These are phyloP conservation scores for Diplodia corticola DNA, from an alignment of 2,329 filamentous ascomycete species.

Conservation along the genomic window DNA sequence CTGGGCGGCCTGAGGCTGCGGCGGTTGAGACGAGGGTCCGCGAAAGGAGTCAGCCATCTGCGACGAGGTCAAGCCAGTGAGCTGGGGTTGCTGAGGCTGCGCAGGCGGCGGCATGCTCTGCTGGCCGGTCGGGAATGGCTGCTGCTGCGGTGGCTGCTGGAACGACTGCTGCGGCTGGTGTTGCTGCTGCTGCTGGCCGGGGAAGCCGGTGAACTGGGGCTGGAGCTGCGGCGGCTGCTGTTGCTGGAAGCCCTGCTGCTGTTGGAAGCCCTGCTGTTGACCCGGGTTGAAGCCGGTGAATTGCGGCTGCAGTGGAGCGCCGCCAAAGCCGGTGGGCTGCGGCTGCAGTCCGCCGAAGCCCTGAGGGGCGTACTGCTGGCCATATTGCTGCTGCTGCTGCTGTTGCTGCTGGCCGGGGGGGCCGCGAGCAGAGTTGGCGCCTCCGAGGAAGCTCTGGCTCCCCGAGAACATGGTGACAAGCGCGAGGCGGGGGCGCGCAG, in stretches of 20 bases:
- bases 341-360: slow-evolving; percentile 48
- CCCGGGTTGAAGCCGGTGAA: slow-evolving; percentile 55
- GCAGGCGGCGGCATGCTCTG: slow-evolving; percentile 51
- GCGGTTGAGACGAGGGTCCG: slow-evolving; percentile 32
- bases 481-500: slow-evolving; percentile 3
- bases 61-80: slow-evolving; percentile 61
- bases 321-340: slow-evolving; percentile 57
- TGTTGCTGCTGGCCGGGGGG: slow-evolving; percentile 48
- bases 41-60: slow-evolving; percentile 67
- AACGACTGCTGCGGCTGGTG: slow-evolving; percentile 38
- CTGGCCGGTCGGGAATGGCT: slow-evolving; percentile 43
- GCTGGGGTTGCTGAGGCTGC: slow-evolving; percentile 53
- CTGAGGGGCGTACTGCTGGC: slow-evolving; percentile 52
- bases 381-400: slow-evolving; percentile 52
- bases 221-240: slow-evolving; percentile 38
- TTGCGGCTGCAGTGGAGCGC: slow-evolving; percentile 61
- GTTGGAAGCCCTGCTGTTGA: slow-evolving; percentile 46
- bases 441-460: slow-evolving; percentile 82
- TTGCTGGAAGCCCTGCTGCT: slow-evolving; percentile 47
- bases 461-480: slow-evolving; percentile 75
- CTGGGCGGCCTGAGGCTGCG: slow-evolving; percentile 52
- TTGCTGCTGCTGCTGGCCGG: slow-evolving; percentile 45
- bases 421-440: slow-evolving; percentile 72
- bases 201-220: slow-evolving; percentile 51
- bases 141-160: slow-evolving; percentile 28